Conservation (phyloP, 345 rosid species). For the Populus euphratica region DNA sequence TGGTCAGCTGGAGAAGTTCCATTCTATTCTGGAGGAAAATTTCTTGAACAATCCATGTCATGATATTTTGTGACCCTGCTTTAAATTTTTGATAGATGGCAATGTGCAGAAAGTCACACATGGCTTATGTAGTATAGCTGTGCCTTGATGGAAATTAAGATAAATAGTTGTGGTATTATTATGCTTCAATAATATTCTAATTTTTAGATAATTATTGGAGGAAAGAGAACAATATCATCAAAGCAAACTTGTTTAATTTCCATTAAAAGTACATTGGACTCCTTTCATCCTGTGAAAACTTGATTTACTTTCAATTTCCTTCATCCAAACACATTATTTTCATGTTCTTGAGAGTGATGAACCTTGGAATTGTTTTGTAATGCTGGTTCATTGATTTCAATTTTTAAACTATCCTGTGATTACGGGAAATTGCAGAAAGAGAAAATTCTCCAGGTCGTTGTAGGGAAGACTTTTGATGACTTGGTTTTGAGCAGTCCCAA, state of each 20-base stretch:
- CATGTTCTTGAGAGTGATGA: neutral
- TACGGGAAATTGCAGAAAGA: constrained; percentile 46
- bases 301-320: neutral
- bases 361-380: constrained; percentile 1
- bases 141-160: too few species aligned
- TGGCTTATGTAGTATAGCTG: neutral
- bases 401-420: neutral
- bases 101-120: neutral
- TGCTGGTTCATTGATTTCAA: neutral
- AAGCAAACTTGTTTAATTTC: neutral
- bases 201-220: neutral
- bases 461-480: constrained; percentile 81
- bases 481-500: constrained; percentile 60
- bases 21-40: neutral
- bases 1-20: neutral
- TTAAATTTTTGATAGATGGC: neutral
- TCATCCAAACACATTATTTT: neutral
- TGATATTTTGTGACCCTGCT: neutral
- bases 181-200: neutral
- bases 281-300: neutral
- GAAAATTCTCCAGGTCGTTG: constrained; percentile 49
- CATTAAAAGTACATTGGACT: neutral
- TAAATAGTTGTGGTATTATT: neutral
- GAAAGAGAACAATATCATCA: neutral
- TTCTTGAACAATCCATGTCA: neutral